Evolutionary conservation across 345 rosid genomes (phyloP).

Genomic region (Lepidium aucheri): DNA sequence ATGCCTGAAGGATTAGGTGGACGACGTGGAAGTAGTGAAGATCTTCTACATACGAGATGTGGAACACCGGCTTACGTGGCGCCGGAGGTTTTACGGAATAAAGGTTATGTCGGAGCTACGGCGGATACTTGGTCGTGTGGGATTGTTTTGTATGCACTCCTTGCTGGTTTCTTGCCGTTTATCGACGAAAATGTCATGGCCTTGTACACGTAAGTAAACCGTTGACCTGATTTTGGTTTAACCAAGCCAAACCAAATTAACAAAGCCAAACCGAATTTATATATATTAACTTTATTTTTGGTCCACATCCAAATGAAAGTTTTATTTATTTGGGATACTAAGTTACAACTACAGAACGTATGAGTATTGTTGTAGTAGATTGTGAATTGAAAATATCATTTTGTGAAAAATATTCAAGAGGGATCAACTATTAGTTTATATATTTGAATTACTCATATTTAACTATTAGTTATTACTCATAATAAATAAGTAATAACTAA

Average conservation of each 20-base stretch:
- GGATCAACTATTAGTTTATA: too few species aligned
- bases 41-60: conserved; percentile 72
- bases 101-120: conserved; percentile 78
- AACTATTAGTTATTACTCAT: too few species aligned
- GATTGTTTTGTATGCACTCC: conserved; percentile 60
- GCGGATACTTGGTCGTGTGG: conserved; percentile 95
- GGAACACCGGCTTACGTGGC: conserved; percentile 91
- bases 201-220: conserved; percentile 40
- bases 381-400: too few species aligned
- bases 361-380: too few species aligned
- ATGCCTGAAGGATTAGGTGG: conserved; percentile 55
- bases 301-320: too few species aligned
- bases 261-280: too few species aligned
- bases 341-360: too few species aligned
- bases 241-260: background rate
- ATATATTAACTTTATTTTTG: too few species aligned
- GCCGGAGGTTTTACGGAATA: conserved; percentile 78
- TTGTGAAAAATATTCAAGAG: too few species aligned
- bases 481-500: too few species aligned
- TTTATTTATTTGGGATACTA: too few species aligned
- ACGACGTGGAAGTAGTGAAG: conserved; percentile 39
- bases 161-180: conserved; percentile 68
- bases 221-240: background rate
- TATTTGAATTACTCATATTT: too few species aligned
- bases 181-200: conserved; percentile 58